phyloP scores from a whole-genome alignment of 2,329 filamentous ascomycete genomes.

The Ophiostoma perfectum region DNA sequence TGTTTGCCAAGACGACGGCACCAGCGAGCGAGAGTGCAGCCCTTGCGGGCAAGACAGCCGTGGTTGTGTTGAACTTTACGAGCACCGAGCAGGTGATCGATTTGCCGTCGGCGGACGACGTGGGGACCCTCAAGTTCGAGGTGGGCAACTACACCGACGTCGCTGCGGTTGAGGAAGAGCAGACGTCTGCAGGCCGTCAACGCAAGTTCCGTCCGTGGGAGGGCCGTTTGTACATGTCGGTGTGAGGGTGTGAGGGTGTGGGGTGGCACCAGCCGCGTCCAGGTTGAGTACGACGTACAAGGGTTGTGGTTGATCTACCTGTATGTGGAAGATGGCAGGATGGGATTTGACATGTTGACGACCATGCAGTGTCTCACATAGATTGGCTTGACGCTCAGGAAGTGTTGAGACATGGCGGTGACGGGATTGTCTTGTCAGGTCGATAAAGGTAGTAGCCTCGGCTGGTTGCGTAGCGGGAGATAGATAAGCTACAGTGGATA shows the following conservation, averaged over 20 bases:
- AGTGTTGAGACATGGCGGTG: slow-evolving; percentile 6
- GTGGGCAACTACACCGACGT: slow-evolving; percentile 34
- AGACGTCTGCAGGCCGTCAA: slow-evolving; percentile 11
- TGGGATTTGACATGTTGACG: background rate
- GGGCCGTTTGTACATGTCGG: slow-evolving; percentile 33
- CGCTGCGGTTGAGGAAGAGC: slow-evolving; percentile 19
- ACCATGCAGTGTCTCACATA: background rate
- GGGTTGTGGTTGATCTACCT: background rate
- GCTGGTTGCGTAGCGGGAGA: background rate
- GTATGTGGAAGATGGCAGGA: background rate
- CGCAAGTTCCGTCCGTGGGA: slow-evolving; percentile 35
- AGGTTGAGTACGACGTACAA: background rate
- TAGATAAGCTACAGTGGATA: background rate
- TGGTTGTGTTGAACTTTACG: slow-evolving; percentile 43
- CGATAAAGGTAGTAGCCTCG: background rate
- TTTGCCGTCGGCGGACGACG: slow-evolving; percentile 28
- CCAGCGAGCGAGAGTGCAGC: slow-evolving; percentile 18
- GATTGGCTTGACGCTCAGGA: background rate
- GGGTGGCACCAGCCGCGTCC: no score
- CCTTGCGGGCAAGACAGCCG: slow-evolving; percentile 21
- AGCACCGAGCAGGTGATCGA: slow-evolving; percentile 34
- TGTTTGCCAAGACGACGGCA: slow-evolving; percentile 39
- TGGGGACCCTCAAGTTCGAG: slow-evolving; percentile 24
- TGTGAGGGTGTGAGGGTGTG: background rate
- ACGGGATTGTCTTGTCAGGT: background rate